These are phyloP conservation scores for Aspergillus neotritici DNA, from an alignment of 2,329 filamentous ascomycete species.

Conservation along the genomic window DNA sequence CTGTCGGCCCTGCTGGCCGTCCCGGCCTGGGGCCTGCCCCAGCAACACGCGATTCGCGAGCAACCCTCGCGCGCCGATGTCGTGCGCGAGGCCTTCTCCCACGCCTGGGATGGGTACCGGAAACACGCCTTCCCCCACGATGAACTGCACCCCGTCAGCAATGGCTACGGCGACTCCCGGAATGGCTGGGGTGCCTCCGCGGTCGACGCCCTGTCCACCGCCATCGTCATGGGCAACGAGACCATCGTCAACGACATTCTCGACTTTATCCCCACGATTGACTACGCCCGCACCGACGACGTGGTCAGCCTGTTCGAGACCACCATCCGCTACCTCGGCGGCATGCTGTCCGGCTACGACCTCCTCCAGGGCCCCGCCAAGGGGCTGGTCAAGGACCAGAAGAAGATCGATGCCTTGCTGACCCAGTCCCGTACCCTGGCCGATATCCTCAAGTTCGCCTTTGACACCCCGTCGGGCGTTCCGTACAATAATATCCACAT, in stretches of 20 bases:
- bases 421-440: conserved; percentile 63
- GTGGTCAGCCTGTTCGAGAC: conserved; percentile 79
- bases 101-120: conserved; percentile 68
- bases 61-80: conserved; percentile 45
- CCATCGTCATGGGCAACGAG: conserved; percentile 66
- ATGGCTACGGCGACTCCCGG: conserved; percentile 61
- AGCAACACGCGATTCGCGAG: too few relatives aligned
- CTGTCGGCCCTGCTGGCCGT: conserved; percentile 18
- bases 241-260: conserved; percentile 66
- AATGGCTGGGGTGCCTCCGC: conserved; percentile 83
- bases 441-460: conserved; percentile 69
- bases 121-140: conserved; percentile 72
- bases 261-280: conserved; percentile 61
- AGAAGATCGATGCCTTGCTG: conserved; percentile 56
- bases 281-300: conserved; percentile 59
- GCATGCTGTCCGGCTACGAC: conserved; percentile 65
- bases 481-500: conserved; percentile 66
- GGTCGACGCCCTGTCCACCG: conserved; percentile 73
- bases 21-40: conserved; percentile 17
- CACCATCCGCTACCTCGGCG: conserved; percentile 80
- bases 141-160: conserved; percentile 64
- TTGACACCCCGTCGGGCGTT: conserved; percentile 68
- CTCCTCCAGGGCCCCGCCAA: conserved; percentile 63
- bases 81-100: conserved; percentile 63
- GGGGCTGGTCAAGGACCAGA: conserved; percentile 43